Conservation (phyloP, 2,329 filamentous ascomycete genomes). For the Talaromyces sp. region DNA sequence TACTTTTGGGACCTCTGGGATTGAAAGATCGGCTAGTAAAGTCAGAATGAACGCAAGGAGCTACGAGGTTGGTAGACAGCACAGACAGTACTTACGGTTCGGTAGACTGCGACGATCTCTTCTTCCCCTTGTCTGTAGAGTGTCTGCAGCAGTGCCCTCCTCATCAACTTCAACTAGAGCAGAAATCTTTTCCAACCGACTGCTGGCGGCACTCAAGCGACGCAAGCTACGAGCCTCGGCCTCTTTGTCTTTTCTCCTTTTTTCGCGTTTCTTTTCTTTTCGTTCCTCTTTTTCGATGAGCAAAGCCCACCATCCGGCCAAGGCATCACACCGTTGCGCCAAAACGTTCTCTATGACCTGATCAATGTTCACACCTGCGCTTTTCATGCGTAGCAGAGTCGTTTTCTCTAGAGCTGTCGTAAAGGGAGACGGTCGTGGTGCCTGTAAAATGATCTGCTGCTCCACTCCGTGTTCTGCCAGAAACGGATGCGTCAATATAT, state of each 20-base stretch:
- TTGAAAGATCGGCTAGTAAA: conserved; percentile 54
- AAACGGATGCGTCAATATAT: conserved; percentile 85
- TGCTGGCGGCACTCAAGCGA: conserved; percentile 84
- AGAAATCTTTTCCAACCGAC: conserved; percentile 75
- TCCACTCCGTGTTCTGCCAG: conserved; percentile 80
- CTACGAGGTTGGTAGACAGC: no score
- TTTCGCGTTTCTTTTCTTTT: conserved; percentile 75
- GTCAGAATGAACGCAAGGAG: background rate
- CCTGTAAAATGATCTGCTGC: conserved; percentile 83
- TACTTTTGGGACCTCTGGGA: conserved; percentile 73
- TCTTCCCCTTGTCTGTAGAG: conserved; percentile 70
- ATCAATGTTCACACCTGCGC: conserved; percentile 90
- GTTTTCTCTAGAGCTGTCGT: conserved; percentile 84
- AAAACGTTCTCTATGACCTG: conserved; percentile 91
- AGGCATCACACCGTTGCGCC: conserved; percentile 79
- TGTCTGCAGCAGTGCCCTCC: conserved; percentile 56
- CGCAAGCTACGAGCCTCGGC: conserved; percentile 74
- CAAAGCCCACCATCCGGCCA: conserved; percentile 95
- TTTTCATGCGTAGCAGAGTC: conserved; percentile 86
- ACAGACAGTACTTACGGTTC: conserved; percentile 29
- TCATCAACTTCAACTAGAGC: conserved; percentile 77
- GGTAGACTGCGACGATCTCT: conserved; percentile 70
- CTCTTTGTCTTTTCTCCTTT: conserved; percentile 81
- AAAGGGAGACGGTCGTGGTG: conserved; percentile 78
- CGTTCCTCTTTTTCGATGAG: conserved; percentile 91